Evolutionary conservation across 805 yeast genomes (phyloP), one percentile per base, ranked within the genome.

Genomic region (Metschnikowia vanudenii): DNA sequence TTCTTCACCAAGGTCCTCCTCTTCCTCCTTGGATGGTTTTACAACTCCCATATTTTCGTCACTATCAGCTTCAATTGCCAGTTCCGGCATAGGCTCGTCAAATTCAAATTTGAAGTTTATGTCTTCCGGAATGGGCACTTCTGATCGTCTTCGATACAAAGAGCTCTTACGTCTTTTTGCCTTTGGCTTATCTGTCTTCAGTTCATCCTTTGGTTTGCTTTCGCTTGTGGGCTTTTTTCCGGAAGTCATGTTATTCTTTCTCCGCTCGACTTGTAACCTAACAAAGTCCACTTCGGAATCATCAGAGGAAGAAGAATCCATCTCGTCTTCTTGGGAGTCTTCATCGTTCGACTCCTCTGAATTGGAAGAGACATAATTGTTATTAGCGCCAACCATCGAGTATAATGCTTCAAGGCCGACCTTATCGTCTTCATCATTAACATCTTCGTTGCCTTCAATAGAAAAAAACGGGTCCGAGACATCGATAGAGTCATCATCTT

Each of bases 271-370:
- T 30, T 87, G 85, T 50, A 86, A 65, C 60, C 78, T 79, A 13
- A 85, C 87, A 61, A 83, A 84, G 64, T 86, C 92, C 2, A 85
- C 81, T 54, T 80, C 82, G 31, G 81, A 82, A 54, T 82, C 88
- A 55, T 80, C 84, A 4, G 55, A 50, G 3, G 58, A 54, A 0
- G 84, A 79, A 7, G 44, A 39, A 19, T 47, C 50, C 26, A 34
- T 40, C 4, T 47, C 53, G 19, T 59, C 53, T 16, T 59, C 62
- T 13, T 55, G 59, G 13, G 52, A 58, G 14, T 45, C 48, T 4
- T 45, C 48, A 11, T 64, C 71, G 14, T 64, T 74, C 6, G 63
- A 68, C 12, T 64, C 73, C 16, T 54, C 72, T 10, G 52, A 46
- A 22, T 61, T 60, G 2, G 74, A 45, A 29, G 37, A 39, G 18